A percentile compares a stretch with the other conserved stretches of the same genome.
These are phyloP conservation scores for Truncatella angustata DNA, from an alignment of 2,329 filamentous ascomycete species.

Conservation along the genomic window DNA sequence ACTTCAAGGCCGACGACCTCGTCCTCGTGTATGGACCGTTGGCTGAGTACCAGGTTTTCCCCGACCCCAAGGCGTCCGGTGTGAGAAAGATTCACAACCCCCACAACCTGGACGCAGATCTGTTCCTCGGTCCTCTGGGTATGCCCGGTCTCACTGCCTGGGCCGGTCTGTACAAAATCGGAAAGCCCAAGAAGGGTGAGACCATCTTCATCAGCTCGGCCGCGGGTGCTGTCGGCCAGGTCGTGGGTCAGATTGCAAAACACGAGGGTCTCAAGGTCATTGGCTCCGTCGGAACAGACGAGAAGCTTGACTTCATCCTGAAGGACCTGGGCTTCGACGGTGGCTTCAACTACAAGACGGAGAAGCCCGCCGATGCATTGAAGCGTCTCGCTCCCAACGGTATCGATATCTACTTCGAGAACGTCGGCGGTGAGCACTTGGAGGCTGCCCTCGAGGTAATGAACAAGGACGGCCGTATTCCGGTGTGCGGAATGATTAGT, in stretches of 20 bases:
- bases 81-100: slow-evolving; percentile 62
- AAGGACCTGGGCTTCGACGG: slow-evolving; percentile 69
- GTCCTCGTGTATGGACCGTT: slow-evolving; percentile 51
- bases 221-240: slow-evolving; percentile 70
- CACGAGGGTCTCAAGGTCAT: slow-evolving; percentile 72
- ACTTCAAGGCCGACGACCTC: slow-evolving; percentile 63
- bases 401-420: slow-evolving; percentile 80
- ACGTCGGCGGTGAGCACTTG: slow-evolving; percentile 73
- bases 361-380: slow-evolving; percentile 63
- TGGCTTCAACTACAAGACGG: slow-evolving; percentile 81
- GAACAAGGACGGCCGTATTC: slow-evolving; percentile 63
- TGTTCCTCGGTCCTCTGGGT: slow-evolving; percentile 69
- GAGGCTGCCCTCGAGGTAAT: slow-evolving; percentile 58
- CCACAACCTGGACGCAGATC: slow-evolving; percentile 55
- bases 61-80: slow-evolving; percentile 35
- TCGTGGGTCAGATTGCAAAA: slow-evolving; percentile 76
- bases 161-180: slow-evolving; percentile 71
- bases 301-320: slow-evolving; percentile 69
- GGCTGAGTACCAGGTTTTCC: slow-evolving; percentile 61
- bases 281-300: slow-evolving; percentile 72
- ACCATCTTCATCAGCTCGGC: slow-evolving; percentile 77
- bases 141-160: slow-evolving; percentile 79
- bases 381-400: slow-evolving; percentile 67
- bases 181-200: slow-evolving; percentile 72
- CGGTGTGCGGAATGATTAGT: slow-evolving; percentile 66